A percentile compares a stretch with the other conserved stretches of the same genome.
These are phyloP conservation scores for Pythium periplocum DNA, from an alignment of 352 stramenopile species.

Conservation along the genomic window DNA sequence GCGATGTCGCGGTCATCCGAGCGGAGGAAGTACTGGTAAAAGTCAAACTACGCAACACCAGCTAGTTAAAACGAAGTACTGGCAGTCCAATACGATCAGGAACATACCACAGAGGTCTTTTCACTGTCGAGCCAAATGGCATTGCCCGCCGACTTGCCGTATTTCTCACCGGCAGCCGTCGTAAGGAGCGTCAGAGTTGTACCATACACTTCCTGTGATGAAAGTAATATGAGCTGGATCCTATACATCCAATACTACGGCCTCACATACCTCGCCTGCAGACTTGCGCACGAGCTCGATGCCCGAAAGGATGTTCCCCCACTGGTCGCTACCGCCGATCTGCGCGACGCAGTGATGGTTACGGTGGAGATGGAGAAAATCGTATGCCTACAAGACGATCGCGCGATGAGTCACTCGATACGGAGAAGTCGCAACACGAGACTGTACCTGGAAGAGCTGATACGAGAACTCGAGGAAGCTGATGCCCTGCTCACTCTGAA, in stretches of 20 bases:
- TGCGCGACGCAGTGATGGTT: conserved; percentile 92
- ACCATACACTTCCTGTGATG: conserved; percentile 82
- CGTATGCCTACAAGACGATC: conserved; percentile 81
- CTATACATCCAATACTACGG: too few relatives aligned
- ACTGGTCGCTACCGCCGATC: conserved; percentile 98
- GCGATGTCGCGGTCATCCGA: conserved; percentile 90
- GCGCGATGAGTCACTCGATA: too few relatives aligned
- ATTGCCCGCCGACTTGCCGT: conserved; percentile 98
- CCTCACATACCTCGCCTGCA: conserved; percentile 40
- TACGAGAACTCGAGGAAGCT: conserved; percentile 99
- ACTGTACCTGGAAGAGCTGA: conserved; percentile 93
- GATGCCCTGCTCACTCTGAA: conserved; percentile 93
- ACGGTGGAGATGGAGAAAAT: conserved; percentile 96
- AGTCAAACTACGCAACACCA: conserved; percentile 68
- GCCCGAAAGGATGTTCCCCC: conserved; percentile 98
- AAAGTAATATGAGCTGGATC: too few relatives aligned
- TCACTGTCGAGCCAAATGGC: conserved; percentile 96
- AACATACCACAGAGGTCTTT: conserved; percentile 93
- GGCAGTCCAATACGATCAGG: background rate
- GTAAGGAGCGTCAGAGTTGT: conserved; percentile 97
- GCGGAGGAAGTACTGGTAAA: conserved; percentile 92
- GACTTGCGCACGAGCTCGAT: conserved; percentile 95
- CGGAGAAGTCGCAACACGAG: too few relatives aligned
- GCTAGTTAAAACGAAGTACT: conserved; percentile 1
- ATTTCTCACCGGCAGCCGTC: conserved; percentile 97